A percentile compares a stretch with the other conserved stretches of the same genome.
Evolutionary conservation across 495 filamentous ascomycete species (phyloP).

Genomic region (Bacidia gigantensis): DNA sequence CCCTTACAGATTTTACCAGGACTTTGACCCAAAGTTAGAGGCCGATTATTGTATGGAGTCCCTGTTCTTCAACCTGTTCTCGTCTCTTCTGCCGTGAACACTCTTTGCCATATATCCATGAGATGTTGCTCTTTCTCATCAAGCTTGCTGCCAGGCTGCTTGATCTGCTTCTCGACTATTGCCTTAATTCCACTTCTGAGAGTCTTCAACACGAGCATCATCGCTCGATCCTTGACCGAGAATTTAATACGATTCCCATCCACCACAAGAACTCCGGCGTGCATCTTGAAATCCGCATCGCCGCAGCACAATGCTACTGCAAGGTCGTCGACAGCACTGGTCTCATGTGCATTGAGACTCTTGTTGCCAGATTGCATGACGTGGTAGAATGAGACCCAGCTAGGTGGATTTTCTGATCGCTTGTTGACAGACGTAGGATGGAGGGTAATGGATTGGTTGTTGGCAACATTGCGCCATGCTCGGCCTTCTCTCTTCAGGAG

Average conservation of each 20-base stretch:
- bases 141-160: slow-evolving; percentile 52
- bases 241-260: slow-evolving; percentile 85
- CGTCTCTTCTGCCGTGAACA: slow-evolving; percentile 8
- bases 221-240: slow-evolving; percentile 76
- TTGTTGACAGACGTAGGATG: slow-evolving; percentile 83
- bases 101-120: slow-evolving; percentile 52
- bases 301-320: slow-evolving; percentile 74
- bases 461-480: slow-evolving; percentile 77
- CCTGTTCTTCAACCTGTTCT: neutral
- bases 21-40: too few relatives aligned
- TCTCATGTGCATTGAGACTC: slow-evolving; percentile 83
- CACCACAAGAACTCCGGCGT: slow-evolving; percentile 70
- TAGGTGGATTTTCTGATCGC: slow-evolving; percentile 37
- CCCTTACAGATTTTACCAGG: too few relatives aligned
- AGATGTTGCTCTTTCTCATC: slow-evolving; percentile 56
- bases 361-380: slow-evolving; percentile 81
- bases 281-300: slow-evolving; percentile 75
- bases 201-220: slow-evolving; percentile 69
- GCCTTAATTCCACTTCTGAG: slow-evolving; percentile 55
- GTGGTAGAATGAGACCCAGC: slow-evolving; percentile 84
- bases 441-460: slow-evolving; percentile 74
- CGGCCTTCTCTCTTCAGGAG: slow-evolving; percentile 75
- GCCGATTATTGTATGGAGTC: neutral
- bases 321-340: slow-evolving; percentile 65
- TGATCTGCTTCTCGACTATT: slow-evolving; percentile 55